These are phyloP conservation scores for Theobroma grandiflorum DNA, from an alignment of 441 rosid genomes.

Conservation along the genomic window DNA sequence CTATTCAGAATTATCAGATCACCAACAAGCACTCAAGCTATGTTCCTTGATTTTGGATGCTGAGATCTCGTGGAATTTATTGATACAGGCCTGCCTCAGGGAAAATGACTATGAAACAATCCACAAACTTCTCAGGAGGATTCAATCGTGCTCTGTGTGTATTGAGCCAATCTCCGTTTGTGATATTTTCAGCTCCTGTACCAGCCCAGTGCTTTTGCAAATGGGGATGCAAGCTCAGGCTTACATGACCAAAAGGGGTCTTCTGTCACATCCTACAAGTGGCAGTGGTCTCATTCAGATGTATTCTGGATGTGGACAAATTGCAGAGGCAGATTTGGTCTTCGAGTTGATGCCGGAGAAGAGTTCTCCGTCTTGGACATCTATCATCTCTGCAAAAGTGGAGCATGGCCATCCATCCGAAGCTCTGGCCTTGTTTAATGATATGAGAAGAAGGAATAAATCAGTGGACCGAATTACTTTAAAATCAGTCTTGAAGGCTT, in stretches of 20 bases:
- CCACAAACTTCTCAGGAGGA: constrained; percentile 34
- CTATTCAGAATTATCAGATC: constrained; percentile 34
- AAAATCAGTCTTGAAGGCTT: constrained; percentile 40
- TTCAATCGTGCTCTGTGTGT: constrained; percentile 32
- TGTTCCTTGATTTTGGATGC: constrained; percentile 34
- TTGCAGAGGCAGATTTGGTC: constrained; percentile 30
- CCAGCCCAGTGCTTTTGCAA: constrained; percentile 30
- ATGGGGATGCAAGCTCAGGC: constrained; percentile 42
- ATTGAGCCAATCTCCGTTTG: constrained; percentile 32
- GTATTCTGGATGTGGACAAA: constrained; percentile 35
- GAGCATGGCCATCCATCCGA: constrained; percentile 39
- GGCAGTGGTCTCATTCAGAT: constrained; percentile 33
- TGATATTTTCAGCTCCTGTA: constrained; percentile 34
- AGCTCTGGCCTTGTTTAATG: constrained; percentile 33
- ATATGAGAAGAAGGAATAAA: constrained; percentile 33
- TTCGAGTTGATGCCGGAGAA: constrained; percentile 29
- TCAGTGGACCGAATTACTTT: constrained; percentile 28
- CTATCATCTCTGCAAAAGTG: constrained; percentile 40
- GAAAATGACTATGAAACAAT: constrained; percentile 34
- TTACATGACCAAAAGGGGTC: constrained; percentile 40
- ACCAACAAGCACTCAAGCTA: constrained; percentile 37
- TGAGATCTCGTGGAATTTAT: constrained; percentile 33
- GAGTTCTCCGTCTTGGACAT: constrained; percentile 39
- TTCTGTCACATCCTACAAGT: constrained; percentile 33
- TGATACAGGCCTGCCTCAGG: constrained; percentile 38